Evolutionary conservation across 176 grass and related monocot genomes (phyloP).

Genomic region (Carex cristatella): DNA sequence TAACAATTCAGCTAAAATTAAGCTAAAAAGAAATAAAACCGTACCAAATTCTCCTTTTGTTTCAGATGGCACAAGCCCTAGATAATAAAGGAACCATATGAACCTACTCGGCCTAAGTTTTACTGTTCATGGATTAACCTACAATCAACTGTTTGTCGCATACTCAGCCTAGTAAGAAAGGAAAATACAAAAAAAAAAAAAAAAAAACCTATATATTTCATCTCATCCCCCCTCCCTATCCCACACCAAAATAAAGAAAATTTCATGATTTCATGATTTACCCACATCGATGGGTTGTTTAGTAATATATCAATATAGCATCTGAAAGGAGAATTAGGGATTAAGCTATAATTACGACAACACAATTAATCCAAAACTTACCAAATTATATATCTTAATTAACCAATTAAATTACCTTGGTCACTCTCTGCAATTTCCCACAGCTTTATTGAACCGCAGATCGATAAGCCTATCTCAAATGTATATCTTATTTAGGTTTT

Average conservation of each 20-base stretch:
- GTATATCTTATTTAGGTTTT: background rate
- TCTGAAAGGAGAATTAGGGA: background rate
- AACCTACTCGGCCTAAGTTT: background rate
- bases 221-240: background rate
- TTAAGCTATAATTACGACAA: background rate
- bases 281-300: background rate
- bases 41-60: background rate
- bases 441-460: constrained; percentile 93
- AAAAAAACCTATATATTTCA: background rate
- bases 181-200: background rate
- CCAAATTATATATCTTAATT: background rate
- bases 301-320: background rate
- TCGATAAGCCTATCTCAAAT: constrained; percentile 8
- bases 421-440: constrained; percentile 79
- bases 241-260: background rate
- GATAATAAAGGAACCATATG: background rate
- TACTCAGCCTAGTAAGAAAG: background rate
- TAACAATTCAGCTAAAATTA: background rate
- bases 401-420: constrained; percentile 23
- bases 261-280: background rate
- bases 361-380: background rate
- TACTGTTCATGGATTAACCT: constrained; percentile 4
- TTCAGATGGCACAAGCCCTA: background rate
- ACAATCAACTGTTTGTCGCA: background rate
- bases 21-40: background rate